phyloP scores from a whole-genome alignment of 495 filamentous ascomycete species.

The Lasiosphaeria ovina region DNA sequence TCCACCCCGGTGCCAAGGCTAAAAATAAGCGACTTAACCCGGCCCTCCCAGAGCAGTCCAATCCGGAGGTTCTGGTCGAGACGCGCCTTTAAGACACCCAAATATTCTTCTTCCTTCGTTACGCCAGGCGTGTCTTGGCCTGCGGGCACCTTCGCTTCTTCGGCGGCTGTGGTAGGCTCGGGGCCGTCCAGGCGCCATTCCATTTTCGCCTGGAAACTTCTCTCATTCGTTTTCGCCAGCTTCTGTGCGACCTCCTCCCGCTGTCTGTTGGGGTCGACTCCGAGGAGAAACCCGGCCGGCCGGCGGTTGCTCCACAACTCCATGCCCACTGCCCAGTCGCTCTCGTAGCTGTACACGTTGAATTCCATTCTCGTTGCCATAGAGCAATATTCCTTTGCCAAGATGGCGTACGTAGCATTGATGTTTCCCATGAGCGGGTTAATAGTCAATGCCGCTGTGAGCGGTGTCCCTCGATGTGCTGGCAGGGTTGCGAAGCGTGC shows the following conservation, averaged over 20 bases:
- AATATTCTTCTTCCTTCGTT: slow-evolving; percentile 57
- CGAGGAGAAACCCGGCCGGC: slow-evolving; percentile 42
- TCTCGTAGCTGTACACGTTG: slow-evolving; percentile 98
- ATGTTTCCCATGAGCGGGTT: slow-evolving; percentile 93
- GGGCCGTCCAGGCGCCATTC: slow-evolving; percentile 52
- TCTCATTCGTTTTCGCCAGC: slow-evolving; percentile 33
- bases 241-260: slow-evolving; percentile 25
- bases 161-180: slow-evolving; percentile 10
- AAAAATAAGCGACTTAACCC: slow-evolving; percentile 88
- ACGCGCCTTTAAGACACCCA: slow-evolving; percentile 86
- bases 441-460: slow-evolving; percentile 86
- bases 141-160: slow-evolving; percentile 10
- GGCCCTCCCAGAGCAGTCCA: slow-evolving; percentile 88
- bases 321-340: slow-evolving; percentile 82
- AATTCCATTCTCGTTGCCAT: slow-evolving; percentile 92
- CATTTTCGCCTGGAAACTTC: slow-evolving; percentile 55
- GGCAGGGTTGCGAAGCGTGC: slow-evolving; percentile 88
- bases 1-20: slow-evolving; percentile 81
- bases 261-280: slow-evolving; percentile 26
- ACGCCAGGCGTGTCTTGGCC: slow-evolving; percentile 10
- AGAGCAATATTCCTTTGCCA: slow-evolving; percentile 74
- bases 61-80: slow-evolving; percentile 82
- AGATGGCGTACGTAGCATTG: slow-evolving; percentile 83
- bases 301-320: slow-evolving; percentile 75
- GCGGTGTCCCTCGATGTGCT: slow-evolving; percentile 76